Percentiles rank a stretch among this genome's conserved stretches.
Evolutionary conservation across 805 yeast species (phyloP).

Genomic region (Ogataea ramenticola): DNA sequence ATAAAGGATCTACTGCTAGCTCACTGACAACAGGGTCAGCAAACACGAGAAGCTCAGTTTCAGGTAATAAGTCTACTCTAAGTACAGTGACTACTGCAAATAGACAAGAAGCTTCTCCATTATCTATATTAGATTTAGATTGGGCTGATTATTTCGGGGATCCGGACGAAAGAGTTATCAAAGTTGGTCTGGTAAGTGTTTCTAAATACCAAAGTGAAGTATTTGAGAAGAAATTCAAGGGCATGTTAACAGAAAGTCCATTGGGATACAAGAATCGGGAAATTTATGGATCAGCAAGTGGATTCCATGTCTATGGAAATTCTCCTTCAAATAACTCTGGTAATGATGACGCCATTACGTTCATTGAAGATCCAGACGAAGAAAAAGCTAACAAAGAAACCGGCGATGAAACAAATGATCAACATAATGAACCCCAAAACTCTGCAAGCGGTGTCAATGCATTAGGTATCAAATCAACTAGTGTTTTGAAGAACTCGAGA

Average conservation of each 20-base stretch:
- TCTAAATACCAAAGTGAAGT: slow-evolving; percentile 35
- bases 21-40: background rate
- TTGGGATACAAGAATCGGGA: slow-evolving; percentile 40
- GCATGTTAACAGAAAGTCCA: slow-evolving; percentile 53
- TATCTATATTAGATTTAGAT: slow-evolving; percentile 47
- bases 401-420: slow-evolving; percentile 2
- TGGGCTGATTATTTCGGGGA: slow-evolving; percentile 50
- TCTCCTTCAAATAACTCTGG: background rate
- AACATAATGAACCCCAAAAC: no score
- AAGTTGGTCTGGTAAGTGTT: slow-evolving; percentile 46
- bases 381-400: slow-evolving; percentile 12
- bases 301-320: slow-evolving; percentile 1
- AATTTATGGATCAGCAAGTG: slow-evolving; percentile 5
- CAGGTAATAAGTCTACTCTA: background rate
- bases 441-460: no score
- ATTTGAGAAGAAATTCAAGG: slow-evolving; percentile 52
- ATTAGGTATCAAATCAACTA: background rate
- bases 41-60: background rate
- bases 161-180: slow-evolving; percentile 53
- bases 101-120: slow-evolving; percentile 32
- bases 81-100: slow-evolving; percentile 4
- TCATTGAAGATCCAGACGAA: slow-evolving; percentile 13
- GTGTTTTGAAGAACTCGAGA: background rate
- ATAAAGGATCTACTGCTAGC: slow-evolving; percentile 3
- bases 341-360: slow-evolving; percentile 21